Conservation (phyloP, 495 filamentous ascomycete species). For the Hyaloscypha finlandica region DNA sequence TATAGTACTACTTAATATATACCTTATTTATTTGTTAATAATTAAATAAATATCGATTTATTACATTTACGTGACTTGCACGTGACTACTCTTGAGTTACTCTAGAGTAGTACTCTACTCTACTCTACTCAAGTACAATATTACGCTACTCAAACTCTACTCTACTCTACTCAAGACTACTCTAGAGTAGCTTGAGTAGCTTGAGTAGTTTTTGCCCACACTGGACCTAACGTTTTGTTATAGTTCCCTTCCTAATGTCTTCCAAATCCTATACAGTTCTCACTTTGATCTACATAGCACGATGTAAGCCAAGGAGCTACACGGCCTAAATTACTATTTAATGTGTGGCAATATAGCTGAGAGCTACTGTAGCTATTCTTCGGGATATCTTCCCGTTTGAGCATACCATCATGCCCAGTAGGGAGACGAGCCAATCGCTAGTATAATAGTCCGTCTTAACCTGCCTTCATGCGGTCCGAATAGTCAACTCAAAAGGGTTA, state of each 20-base stretch:
- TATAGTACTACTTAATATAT: too few species aligned
- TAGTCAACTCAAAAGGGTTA: conserved; percentile 18
- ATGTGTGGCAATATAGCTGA: conserved; percentile 21
- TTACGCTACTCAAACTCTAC: too few species aligned
- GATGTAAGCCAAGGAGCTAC: conserved; percentile 9
- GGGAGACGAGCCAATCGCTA: conserved; percentile 18
- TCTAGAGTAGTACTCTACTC: too few species aligned
- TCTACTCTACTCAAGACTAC: too few species aligned
- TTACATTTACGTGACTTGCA: too few species aligned
- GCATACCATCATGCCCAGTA: conserved; percentile 1
- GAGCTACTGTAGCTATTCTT: conserved; percentile 15
- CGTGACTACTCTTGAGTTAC: too few species aligned
- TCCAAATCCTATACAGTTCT: conserved; percentile 5
- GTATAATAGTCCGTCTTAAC: conserved; percentile 21
- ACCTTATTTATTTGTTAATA: too few species aligned
- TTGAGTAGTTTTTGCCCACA: too few species aligned
- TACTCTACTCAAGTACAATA: too few species aligned
- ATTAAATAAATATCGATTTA: too few species aligned
- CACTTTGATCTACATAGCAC: neutral
- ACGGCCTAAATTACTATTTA: conserved; percentile 11
- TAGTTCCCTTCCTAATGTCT: conserved; percentile 10
- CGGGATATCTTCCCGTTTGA: conserved; percentile 23
- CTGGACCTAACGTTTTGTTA: conserved; percentile 8
- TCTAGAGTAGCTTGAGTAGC: too few species aligned
- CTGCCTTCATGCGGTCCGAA: conserved; percentile 17